Evolutionary conservation across 139 green algal species (phyloP), one percentile per base, ranked within the genome.

Genomic region (Protoeuglena noctilucae): DNA sequence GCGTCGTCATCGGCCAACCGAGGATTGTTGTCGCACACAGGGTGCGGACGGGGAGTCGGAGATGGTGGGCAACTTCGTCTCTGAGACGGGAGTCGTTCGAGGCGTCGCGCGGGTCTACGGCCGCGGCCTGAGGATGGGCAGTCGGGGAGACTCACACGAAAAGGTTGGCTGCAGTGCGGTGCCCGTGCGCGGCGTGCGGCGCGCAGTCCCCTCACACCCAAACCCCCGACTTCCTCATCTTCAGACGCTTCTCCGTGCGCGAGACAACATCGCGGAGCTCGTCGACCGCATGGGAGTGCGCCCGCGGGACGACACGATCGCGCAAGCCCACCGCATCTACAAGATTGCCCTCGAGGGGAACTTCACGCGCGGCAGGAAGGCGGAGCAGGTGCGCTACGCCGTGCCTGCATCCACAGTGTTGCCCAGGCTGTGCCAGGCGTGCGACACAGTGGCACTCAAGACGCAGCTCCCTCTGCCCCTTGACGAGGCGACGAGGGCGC

Each of bases 281-380:
- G 19, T 9, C 17, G 17, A 28, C 46, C 12, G 46, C 18, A 24
- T 12, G 17, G n/a, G 6, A 24, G 46, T 24, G n/a, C 14, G 14
- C 39, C 14, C 14, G 39, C 16, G 39, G 14, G 39, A n/a, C 14
- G 14, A 16, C 16, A 46, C 39, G 39, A n/a, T 14, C 46, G 46
- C 46, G 16, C 46, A 26, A 14, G 46, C 70, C n/a, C 70, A 81
- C 48, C 70, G 78, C 5, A 53, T 94, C 41, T 94, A 93, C 73
- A 70, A 68, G 48, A 64, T 98, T 24, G 87, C 86, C 1, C 66
- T 98, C 60, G 71, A 91, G 65, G 62, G 68, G 17, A 85, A 87
- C 60, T 97, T 98, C 73, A 97, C 91, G 0, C 67, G 83, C 5
- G 91, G 91, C 1, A 63, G 91, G 39, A 61, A 89, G 16, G 85